Evolutionary conservation across 2,329 filamentous ascomycete species (phyloP).

Genomic region (Cadophora luteo-olivacea): DNA sequence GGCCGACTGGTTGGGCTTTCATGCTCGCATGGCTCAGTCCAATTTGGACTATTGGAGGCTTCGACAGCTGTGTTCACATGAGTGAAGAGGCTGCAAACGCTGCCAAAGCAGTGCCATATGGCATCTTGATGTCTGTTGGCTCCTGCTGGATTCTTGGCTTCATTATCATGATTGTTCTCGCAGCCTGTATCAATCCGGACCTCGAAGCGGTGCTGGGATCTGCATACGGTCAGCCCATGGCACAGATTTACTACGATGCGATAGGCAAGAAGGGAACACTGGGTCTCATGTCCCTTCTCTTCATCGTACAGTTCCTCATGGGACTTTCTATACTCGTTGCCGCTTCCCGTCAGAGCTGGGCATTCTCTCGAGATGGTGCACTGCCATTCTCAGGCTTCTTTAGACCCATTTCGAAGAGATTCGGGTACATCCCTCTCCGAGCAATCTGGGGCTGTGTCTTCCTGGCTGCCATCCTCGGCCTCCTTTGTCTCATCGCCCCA

Average conservation of each 20-base stretch:
- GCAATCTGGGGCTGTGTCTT: constrained; percentile 60
- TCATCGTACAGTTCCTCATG: constrained; percentile 68
- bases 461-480: constrained; percentile 58
- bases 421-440: constrained; percentile 64
- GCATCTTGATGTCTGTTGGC: constrained; percentile 64
- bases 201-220: constrained; percentile 55
- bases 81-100: constrained; percentile 67
- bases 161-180: constrained; percentile 62
- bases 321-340: constrained; percentile 64
- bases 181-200: constrained; percentile 61
- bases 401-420: constrained; percentile 55
- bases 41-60: constrained; percentile 66
- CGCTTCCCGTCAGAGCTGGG: constrained; percentile 66
- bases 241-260: constrained; percentile 65
- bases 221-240: constrained; percentile 61
- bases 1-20: constrained; percentile 63
- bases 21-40: constrained; percentile 66
- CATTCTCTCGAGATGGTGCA: constrained; percentile 67
- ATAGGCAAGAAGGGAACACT: constrained; percentile 64
- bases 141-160: constrained; percentile 63
- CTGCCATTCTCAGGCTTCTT: constrained; percentile 65
- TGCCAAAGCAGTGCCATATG: constrained; percentile 62
- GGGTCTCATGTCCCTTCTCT: constrained; percentile 63
- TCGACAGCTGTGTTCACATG: constrained; percentile 65
- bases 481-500: constrained; percentile 62